These are phyloP conservation scores for Penicillium diatomitis DNA, from an alignment of 495 filamentous ascomycete species.

Conservation along the genomic window DNA sequence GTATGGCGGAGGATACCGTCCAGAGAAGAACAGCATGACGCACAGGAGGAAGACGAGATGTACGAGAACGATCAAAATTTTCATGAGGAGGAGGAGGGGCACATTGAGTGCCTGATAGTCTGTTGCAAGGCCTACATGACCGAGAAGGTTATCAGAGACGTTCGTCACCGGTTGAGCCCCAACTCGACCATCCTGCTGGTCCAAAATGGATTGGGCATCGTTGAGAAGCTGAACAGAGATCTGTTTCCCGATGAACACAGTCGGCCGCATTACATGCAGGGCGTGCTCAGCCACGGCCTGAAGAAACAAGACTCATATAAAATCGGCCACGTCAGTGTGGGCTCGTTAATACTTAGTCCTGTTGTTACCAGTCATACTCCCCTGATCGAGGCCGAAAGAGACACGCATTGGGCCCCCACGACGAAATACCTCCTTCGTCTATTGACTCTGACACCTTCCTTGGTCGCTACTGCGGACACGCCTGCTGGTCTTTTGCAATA, in stretches of 20 bases:
- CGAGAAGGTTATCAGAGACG: conserved; percentile 42
- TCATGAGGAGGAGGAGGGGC: conserved; percentile 16
- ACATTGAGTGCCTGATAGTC: conserved; percentile 72
- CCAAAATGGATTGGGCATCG: conserved; percentile 73
- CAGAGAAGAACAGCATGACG: conserved; percentile 16
- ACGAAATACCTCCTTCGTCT: conserved; percentile 43
- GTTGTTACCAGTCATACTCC: conserved; percentile 19
- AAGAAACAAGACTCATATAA: conserved; percentile 47
- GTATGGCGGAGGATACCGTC: conserved; percentile 25
- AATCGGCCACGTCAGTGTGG: conserved; percentile 54
- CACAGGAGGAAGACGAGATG: conserved; percentile 1
- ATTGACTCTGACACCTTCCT: conserved; percentile 39
- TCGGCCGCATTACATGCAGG: conserved; percentile 69
- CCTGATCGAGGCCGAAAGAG: conserved; percentile 8
- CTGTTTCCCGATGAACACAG: conserved; percentile 55
- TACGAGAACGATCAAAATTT: conserved; percentile 2
- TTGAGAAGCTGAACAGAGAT: conserved; percentile 59
- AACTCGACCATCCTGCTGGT: conserved; percentile 71
- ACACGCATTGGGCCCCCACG: conserved; percentile 28
- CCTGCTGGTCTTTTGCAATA: conserved; percentile 37
- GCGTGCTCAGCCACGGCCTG: conserved; percentile 59
- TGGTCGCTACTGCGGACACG: conserved; percentile 38
- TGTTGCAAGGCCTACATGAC: conserved; percentile 52
- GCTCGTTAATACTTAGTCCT: conserved; percentile 51
- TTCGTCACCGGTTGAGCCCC: conserved; percentile 58